phyloP scores from a whole-genome alignment of 1,284 basidiomycete genomes.

The Omphalotus olearius region DNA sequence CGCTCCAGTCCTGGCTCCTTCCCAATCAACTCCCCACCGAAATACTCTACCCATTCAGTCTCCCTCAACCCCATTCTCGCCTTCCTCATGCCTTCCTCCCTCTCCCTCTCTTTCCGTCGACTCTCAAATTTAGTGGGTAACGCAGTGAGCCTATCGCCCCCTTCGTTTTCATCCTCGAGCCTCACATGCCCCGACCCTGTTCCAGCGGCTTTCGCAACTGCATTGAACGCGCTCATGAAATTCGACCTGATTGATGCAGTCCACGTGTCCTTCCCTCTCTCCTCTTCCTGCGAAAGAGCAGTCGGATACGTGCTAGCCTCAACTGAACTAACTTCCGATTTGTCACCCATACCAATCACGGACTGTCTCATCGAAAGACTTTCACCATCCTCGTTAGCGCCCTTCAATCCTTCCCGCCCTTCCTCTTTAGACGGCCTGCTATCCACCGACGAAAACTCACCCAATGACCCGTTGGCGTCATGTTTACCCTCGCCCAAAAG shows the following conservation, averaged over 20 bases:
- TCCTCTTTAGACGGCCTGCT: not conserved
- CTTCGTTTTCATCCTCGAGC: constrained; percentile 7
- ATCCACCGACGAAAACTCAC: not conserved
- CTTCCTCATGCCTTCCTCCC: constrained; percentile 7
- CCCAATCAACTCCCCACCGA: constrained; percentile 11
- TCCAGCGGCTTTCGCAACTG: constrained; percentile 22
- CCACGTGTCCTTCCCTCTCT: constrained; percentile 23
- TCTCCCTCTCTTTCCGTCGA: not conserved
- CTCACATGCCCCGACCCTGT: not conserved
- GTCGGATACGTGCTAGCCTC: not conserved
- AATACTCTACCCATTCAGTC: constrained; percentile 15
- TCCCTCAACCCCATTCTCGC: constrained; percentile 16
- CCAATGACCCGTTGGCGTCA: not conserved
- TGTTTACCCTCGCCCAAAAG: too few relatives aligned
- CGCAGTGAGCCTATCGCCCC: constrained; percentile 22
- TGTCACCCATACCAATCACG: not conserved
- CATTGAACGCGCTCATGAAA: constrained; percentile 32
- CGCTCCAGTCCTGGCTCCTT: not conserved
- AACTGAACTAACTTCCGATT: not conserved
- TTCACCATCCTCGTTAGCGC: not conserved
- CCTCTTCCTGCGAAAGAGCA: too few relatives aligned
- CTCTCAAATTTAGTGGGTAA: constrained; percentile 16
- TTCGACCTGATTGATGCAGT: constrained; percentile 29
- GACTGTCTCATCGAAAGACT: not conserved
- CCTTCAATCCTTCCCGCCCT: not conserved